These are phyloP conservation scores for Leccinum fuscescens DNA, from an alignment of 1,284 basidiomycete species.

Conservation along the genomic window DNA sequence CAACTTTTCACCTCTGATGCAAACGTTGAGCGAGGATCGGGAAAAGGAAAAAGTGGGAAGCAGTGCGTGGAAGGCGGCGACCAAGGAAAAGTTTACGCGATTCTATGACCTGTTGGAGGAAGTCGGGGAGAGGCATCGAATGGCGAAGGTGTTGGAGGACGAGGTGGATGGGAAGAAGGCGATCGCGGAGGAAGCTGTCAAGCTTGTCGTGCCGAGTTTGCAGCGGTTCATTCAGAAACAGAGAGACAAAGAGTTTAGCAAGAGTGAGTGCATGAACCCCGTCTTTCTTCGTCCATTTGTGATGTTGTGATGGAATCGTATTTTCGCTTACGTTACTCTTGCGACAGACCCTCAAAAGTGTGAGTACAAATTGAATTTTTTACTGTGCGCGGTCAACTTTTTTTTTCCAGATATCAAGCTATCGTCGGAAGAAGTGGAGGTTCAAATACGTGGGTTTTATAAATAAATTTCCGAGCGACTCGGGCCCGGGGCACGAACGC, in stretches of 20 bases:
- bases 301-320: not conserved
- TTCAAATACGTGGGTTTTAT: constrained; percentile 65
- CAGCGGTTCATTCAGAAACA: constrained; percentile 72
- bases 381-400: constrained; percentile 8
- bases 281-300: not conserved
- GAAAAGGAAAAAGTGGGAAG: constrained; percentile 54
- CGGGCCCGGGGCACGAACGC: not conserved
- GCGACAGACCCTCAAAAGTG: constrained; percentile 75
- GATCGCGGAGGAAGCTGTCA: constrained; percentile 69
- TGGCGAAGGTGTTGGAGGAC: constrained; percentile 68
- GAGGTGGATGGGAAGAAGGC: constrained; percentile 56
- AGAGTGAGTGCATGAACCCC: constrained; percentile 47
- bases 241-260: constrained; percentile 77
- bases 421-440: constrained; percentile 71
- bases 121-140: constrained; percentile 66
- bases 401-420: constrained; percentile 67
- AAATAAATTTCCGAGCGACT: constrained; percentile 9
- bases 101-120: constrained; percentile 80
- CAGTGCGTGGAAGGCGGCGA: constrained; percentile 48
- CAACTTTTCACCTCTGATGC: constrained; percentile 75
- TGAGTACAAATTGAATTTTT: constrained; percentile 40
- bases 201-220: constrained; percentile 70
- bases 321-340: not conserved
- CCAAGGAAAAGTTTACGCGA: constrained; percentile 76
- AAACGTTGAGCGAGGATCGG: constrained; percentile 64